These are phyloP conservation scores for Tillandsia leiboldiana DNA, from an alignment of 176 grass and related monocot species.

Conservation along the genomic window DNA sequence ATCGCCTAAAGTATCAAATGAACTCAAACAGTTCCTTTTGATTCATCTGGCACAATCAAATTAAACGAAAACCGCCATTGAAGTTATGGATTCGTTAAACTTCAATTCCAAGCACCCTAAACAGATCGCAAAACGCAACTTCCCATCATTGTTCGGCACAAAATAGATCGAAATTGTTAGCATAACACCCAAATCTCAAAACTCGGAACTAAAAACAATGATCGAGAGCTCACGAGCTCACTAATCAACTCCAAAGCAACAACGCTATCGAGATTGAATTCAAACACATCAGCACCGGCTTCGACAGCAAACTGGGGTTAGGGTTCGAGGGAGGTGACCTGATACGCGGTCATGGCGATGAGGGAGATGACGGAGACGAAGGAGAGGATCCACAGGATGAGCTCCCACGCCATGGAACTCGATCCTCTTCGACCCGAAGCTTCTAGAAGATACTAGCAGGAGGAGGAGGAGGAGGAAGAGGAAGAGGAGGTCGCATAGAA, in stretches of 20 bases:
- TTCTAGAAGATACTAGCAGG: background rate
- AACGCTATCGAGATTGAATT: background rate
- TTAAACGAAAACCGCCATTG: background rate
- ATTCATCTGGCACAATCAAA: background rate
- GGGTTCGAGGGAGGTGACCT: conserved; percentile 31
- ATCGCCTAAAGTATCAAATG: no score
- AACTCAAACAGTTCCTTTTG: no score
- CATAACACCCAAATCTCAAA: no score
- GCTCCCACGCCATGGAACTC: conserved; percentile 53
- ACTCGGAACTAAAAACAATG: no score
- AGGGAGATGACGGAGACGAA: conserved; percentile 61
- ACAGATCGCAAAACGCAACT: background rate
- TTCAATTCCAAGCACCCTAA: background rate
- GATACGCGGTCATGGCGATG: conserved; percentile 62
- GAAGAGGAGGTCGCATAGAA: background rate
- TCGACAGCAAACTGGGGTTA: background rate
- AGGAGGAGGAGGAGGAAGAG: conserved; percentile 11
- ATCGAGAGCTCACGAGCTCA: no score
- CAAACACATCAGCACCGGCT: background rate
- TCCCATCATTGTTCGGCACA: background rate
- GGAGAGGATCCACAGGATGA: conserved; percentile 71
- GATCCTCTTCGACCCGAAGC: background rate
- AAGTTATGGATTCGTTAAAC: background rate
- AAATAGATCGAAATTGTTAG: background rate
- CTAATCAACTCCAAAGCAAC: background rate